Base-by-base conservation (phyloP, 2,329 filamentous ascomycete genomes). In the Colletotrichum eremochloae region DNA sequence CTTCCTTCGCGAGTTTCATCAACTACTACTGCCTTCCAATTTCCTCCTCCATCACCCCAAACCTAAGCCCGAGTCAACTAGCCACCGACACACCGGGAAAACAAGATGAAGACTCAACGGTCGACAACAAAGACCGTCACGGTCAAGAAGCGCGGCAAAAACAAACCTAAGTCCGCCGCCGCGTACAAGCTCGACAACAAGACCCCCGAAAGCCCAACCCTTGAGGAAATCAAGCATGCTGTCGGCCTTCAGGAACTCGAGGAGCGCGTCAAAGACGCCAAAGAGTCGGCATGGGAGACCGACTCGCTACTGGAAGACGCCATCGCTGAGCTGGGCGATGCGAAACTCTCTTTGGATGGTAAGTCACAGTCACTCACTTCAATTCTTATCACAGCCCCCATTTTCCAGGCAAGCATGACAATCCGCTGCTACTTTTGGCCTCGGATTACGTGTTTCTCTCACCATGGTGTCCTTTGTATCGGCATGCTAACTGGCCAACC, bases 231-330 rank as follows among this genome's bases (percentile, higher is more conserved):
- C 72, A 79, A 82, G 67, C 76, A 78, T 14, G 82, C 80, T 7
- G 79, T 80, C 57, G 81, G 74, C 36, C 68, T 75, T 20, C 74
- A 71, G 24, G 86, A 88, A 71, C 81, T 88, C 12, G 86, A 88
- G 74, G 85, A 87, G 74, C 83, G 85, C 76, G 84, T 88, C 74
- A 84, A 84, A 40, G 86, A 88, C 70, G 83, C 85, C 5, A 82
- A 82, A 68, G 87, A 89, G 63, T 86, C 86, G 15, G 74, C 68
- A 61, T 92, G 89, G 90, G 90, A 92, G 76, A 88, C 86, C 7
- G 88, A 91, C 75, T 92, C 90, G 36, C 81, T 92, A 2, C 90
- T 90, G 73, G 89, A 90, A 74, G 90, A 92, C 76, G 84, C 86
- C 44, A 83, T 93, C 65, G 88, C 91, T 67, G 86, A 89, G 68